Conservation (phyloP, 345 rosid genomes). For the Hibiscus tridactylites region DNA sequence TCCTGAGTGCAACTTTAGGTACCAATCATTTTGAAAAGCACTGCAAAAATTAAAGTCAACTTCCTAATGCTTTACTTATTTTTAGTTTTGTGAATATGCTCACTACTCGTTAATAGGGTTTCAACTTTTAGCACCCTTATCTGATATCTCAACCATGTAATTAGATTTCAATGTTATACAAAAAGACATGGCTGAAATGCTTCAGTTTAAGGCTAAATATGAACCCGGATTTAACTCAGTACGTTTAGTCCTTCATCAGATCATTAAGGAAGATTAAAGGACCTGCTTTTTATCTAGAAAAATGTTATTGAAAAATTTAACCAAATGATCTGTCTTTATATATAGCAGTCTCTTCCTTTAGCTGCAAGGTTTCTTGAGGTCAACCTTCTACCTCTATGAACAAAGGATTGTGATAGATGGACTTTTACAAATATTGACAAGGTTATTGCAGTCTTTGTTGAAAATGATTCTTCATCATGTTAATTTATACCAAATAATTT, state of each 20-base stretch:
- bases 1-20: conserved; percentile 23
- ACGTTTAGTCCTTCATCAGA: neutral
- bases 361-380: no score
- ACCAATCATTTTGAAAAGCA: conserved; percentile 20
- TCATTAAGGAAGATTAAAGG: no score
- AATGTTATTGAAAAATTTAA: neutral
- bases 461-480: neutral
- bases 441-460: neutral
- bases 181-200: conserved; percentile 1
- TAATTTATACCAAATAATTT: conserved; percentile 6
- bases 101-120: conserved; percentile 3
- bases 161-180: neutral
- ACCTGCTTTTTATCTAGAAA: no score
- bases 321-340: neutral
- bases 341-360: neutral
- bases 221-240: neutral
- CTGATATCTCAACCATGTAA: conserved; percentile 1
- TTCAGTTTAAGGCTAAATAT: conserved; percentile 8
- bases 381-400: no score
- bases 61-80: conserved; percentile 13
- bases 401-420: no score
- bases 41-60: conserved; percentile 2
- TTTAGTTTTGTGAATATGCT: conserved; percentile 24
- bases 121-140: neutral
- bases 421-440: no score